These are phyloP conservation scores for Solanum neorickii DNA, from an alignment of 257 asterid genomes.

Conservation along the genomic window DNA sequence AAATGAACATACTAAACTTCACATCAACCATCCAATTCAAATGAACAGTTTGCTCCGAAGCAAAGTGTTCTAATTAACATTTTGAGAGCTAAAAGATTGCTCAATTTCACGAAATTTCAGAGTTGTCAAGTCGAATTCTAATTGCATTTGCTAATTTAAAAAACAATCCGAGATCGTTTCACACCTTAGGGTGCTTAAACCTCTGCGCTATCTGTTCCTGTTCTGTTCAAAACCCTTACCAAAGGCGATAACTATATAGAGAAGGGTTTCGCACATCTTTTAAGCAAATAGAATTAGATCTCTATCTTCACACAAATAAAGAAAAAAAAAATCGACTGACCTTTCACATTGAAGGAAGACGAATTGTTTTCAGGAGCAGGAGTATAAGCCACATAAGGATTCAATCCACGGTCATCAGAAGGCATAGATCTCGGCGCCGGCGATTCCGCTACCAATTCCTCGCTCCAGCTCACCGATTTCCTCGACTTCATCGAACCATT, in stretches of 20 bases:
- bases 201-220: neutral
- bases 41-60: neutral
- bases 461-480: neutral
- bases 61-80: neutral
- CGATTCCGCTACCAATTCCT: constrained; percentile 9
- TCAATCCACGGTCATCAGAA: constrained; percentile 38
- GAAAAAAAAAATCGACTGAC: constrained; percentile 15
- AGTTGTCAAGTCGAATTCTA: neutral
- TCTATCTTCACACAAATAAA: neutral
- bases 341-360: constrained; percentile 60
- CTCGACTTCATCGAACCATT: neutral
- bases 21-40: neutral
- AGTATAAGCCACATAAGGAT: constrained; percentile 57
- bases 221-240: neutral
- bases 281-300: neutral
- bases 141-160: neutral
- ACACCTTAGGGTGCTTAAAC: neutral
- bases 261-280: neutral
- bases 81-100: neutral
- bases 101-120: neutral
- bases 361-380: constrained; percentile 35
- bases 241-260: neutral
- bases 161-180: neutral
- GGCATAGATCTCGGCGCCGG: constrained; percentile 22
- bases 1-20: neutral